Conservation (phyloP, 805 yeast species). For the Cyberlindnera euphorbiae region DNA sequence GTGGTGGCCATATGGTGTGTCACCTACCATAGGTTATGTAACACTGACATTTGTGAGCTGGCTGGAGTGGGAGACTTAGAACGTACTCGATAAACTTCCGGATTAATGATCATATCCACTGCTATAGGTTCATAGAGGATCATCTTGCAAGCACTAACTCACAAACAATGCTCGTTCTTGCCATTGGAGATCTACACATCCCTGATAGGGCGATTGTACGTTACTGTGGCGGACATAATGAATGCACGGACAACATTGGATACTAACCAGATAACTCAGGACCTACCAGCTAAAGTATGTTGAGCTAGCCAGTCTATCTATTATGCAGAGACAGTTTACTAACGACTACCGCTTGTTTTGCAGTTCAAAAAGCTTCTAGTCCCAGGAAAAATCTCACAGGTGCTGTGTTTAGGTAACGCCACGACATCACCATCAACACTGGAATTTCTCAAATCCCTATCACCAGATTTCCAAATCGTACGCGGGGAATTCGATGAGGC, state of each 20-base stretch:
- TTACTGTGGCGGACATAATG: no score
- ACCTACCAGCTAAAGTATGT: constrained; percentile 39
- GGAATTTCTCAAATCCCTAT: constrained; percentile 58
- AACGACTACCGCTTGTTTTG: constrained; percentile 1
- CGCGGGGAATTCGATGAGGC: constrained; percentile 76
- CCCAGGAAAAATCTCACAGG: constrained; percentile 85
- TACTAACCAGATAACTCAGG: constrained; percentile 27
- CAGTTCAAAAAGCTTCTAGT: constrained; percentile 70
- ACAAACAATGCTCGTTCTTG: constrained; percentile 57
- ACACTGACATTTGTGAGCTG: no score
- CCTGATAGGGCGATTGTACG: constrained; percentile 78
- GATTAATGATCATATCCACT: no score
- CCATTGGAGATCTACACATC: constrained; percentile 85
- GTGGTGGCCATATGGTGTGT: no score
- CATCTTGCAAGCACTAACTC: no score
- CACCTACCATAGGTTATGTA: no score
- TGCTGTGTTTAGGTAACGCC: constrained; percentile 79
- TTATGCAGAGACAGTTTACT: constrained; percentile 4
- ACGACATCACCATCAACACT: constrained; percentile 62
- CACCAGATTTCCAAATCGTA: constrained; percentile 71
- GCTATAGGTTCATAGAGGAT: no score
- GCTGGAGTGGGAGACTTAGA: no score
- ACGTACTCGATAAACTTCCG: no score
- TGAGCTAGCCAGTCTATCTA: no score
- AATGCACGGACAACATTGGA: no score